These are phyloP conservation scores for Calamus simplicifolius DNA, from an alignment of 176 grass and related monocot species.

Conservation along the genomic window DNA sequence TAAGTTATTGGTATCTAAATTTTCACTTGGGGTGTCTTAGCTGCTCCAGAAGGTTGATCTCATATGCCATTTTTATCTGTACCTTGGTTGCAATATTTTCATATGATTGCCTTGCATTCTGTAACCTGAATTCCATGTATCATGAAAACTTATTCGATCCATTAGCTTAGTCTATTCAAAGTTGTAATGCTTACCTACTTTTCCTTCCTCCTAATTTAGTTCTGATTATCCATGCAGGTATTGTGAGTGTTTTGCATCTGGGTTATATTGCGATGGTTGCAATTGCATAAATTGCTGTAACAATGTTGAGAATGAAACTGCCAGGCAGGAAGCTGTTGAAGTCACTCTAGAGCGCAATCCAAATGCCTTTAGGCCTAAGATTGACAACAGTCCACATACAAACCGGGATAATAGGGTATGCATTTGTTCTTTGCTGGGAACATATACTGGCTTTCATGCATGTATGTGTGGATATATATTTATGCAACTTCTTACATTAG, in stretches of 20 bases:
- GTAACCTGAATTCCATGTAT: too few relatives aligned
- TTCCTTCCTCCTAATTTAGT: background rate
- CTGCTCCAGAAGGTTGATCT: too few relatives aligned
- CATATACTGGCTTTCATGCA: background rate
- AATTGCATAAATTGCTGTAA: constrained; percentile 93
- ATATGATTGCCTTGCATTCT: too few relatives aligned
- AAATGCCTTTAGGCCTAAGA: constrained; percentile 94
- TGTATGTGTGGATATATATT: too few relatives aligned
- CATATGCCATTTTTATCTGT: too few relatives aligned
- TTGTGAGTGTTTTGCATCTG: constrained; percentile 95
- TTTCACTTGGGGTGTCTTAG: too few relatives aligned
- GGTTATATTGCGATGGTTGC: constrained; percentile 83
- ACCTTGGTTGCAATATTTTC: too few relatives aligned
- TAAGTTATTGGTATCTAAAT: too few relatives aligned
- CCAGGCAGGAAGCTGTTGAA: constrained; percentile 80
- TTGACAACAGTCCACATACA: constrained; percentile 75
- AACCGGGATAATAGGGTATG: constrained; percentile 66
- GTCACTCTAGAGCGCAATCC: constrained; percentile 86
- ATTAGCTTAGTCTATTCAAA: too few relatives aligned
- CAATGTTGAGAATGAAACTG: constrained; percentile 80
- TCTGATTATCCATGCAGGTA: constrained; percentile 40
- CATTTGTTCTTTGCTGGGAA: constrained; percentile 17
- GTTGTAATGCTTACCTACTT: background rate
- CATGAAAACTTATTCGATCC: too few relatives aligned
- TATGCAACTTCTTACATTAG: too few relatives aligned